Evolutionary conservation across 768 basidiomycete genomes (phyloP), one percentile per base, ranked within the genome.

Genomic region (Calocybe indica): DNA sequence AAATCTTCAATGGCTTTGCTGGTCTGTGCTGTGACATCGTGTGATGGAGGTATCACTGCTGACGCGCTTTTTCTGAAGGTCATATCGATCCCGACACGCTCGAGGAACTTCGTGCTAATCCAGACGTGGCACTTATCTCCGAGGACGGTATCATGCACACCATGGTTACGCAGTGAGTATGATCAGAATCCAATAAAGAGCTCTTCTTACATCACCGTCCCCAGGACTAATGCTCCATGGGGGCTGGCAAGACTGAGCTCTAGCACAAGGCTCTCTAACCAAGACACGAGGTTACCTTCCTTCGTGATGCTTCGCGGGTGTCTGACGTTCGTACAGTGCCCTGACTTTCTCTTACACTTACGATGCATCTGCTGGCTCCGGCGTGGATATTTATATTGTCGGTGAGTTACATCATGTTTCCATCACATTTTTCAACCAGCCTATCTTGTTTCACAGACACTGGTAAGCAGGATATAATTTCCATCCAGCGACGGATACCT

Each of bases 311-410:
- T 37, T 29, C 28, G 1, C 36, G 4, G 11, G 22, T 37, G 5
- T n/a, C n/a, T 32, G 11, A 28, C 11, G 10, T 13, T 8, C 13
- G 9, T 29, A 7, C 28, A 58, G 57, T 29, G 37, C 46, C 11
- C 39, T 48, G 2, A 50, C 38, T n/a, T 54, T 49, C 36, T 28
- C 14, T 6, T 55, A 51, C 10, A 47, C 32, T 15, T 51, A 52
- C 30, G 52, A 58, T 32, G 12, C 44, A 3, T 31, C 47, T 34
- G 57, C 55, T 14, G 57, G 57, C 7, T 1, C 29, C 9, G 57
- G 57, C 6, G 52, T 54, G 33, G 55, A 58, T 31, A 63, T 76
- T 51, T 74, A 72, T 50, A 52, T 74, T 44, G 57, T 75, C 47
- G 74, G 70, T 69, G 30, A 46, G 60, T 50, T n/a, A 7, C 6